Conservation (phyloP, 495 filamentous ascomycete species). For the Xeromyces bisporus region DNA sequence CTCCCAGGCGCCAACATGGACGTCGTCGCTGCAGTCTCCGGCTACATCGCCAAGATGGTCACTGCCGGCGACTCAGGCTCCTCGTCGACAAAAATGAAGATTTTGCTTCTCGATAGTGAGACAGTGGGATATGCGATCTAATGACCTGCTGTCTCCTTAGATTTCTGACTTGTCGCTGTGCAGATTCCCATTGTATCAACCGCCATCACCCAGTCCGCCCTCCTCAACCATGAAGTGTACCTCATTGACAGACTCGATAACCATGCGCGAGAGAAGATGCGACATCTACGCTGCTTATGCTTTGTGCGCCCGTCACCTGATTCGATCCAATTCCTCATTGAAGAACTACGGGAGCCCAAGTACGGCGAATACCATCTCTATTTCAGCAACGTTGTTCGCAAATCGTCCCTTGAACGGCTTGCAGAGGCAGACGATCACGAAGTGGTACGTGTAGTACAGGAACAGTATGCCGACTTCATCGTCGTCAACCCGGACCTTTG, state of each 20-base stretch:
- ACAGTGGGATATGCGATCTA: constrained; percentile 43
- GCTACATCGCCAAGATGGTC: constrained; percentile 96
- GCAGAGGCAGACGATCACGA: constrained; percentile 98
- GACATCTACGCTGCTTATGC: constrained; percentile 83
- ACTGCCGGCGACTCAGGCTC: constrained; percentile 63
- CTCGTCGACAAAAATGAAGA: constrained; percentile 93
- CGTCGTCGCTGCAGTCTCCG: constrained; percentile 74
- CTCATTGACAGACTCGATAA: constrained; percentile 95
- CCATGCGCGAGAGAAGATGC: constrained; percentile 84
- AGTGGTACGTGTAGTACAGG: constrained; percentile 80
- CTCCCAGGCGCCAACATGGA: constrained; percentile 46
- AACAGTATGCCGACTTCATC: constrained; percentile 89
- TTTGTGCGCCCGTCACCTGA: constrained; percentile 84
- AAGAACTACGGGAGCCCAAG: constrained; percentile 89
- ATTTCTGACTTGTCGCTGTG: constrained; percentile 5
- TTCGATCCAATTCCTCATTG: constrained; percentile 82
- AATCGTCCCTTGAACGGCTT: constrained; percentile 84
- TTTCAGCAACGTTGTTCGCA: constrained; percentile 93
- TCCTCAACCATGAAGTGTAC: constrained; percentile 96
- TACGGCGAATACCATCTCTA: constrained; percentile 97
- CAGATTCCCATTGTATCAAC: constrained; percentile 81
- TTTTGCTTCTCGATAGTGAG: constrained; percentile 83
- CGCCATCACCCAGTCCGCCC: constrained; percentile 82
- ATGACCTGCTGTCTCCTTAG: constrained; percentile 1
- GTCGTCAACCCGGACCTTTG: constrained; percentile 92